phyloP scores from a whole-genome alignment of 345 rosid species.

The Ceriops decandra region DNA sequence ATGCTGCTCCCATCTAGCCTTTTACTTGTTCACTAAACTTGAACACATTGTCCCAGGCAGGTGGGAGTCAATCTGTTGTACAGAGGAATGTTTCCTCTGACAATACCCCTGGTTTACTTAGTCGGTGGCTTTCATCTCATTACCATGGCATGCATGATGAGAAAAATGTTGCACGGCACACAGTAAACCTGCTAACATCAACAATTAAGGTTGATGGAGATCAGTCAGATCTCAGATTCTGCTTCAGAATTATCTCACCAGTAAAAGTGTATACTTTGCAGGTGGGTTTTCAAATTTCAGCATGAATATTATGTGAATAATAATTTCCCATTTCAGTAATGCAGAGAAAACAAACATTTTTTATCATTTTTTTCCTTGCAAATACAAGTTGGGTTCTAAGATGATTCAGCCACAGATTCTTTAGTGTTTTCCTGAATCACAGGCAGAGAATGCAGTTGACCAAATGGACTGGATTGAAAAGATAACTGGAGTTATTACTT shows the following conservation, averaged over 20 bases:
- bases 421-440: conserved; percentile 25
- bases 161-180: conserved; percentile 67
- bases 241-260: conserved; percentile 65
- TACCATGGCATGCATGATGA: conserved; percentile 67
- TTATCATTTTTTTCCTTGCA: not conserved
- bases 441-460: conserved; percentile 80
- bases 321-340: conserved; percentile 1
- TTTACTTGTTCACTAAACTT: conserved; percentile 19
- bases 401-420: conserved; percentile 1
- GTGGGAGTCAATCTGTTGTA: conserved; percentile 49
- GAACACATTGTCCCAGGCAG: conserved; percentile 37
- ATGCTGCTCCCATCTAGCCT: not conserved
- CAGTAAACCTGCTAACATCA: conserved; percentile 69
- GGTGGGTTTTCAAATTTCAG: conserved; percentile 36
- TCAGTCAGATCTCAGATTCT: conserved; percentile 74
- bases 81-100: conserved; percentile 49
- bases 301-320: conserved; percentile 1
- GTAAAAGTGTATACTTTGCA: conserved; percentile 47
- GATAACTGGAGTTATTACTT: conserved; percentile 72
- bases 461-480: conserved; percentile 88
- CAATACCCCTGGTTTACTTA: conserved; percentile 55
- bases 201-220: conserved; percentile 77
- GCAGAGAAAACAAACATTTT: not conserved
- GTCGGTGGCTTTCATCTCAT: conserved; percentile 82
- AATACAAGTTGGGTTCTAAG: conserved; percentile 3